Evolutionary conservation across 1,284 basidiomycete species (phyloP), one percentile per base, ranked within the genome.

Genomic region (Leccinum subspadiceum): DNA sequence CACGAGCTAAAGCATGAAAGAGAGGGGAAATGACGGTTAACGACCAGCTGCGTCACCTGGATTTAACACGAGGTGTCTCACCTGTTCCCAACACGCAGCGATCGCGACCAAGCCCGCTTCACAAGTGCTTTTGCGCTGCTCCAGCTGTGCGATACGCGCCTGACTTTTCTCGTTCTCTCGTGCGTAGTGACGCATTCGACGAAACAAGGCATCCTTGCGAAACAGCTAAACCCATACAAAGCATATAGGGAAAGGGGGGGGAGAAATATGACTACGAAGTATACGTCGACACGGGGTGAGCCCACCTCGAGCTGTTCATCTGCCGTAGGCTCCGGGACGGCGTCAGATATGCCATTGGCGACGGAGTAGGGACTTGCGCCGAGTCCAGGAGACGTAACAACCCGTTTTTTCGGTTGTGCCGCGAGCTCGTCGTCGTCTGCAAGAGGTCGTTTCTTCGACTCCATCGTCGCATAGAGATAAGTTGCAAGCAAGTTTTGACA

Each of bases 171-270:
- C 85, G 71, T 88, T 82, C 75, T 93, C 89, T 60, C 93, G 85
- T 56, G 90, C 87, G 73, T 96, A 96, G 68, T 95, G 86, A 69
- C 85, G 90, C 93, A 98, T 95, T 63, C 93, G 84, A 53, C 95
- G 83, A 74, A 88, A 96, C 56, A 98, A 90, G 48, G 95, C 95
- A 72, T 96, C 93, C 76, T 98, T 97, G 61, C 93, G 87, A 73
- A 90, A 90, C 20, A 80, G 76, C 89, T 92, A 65, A 35, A 62
- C n/a, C 24, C 53, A 66, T 48, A 55, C 37, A 39, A 54, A 48
- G 44, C 12, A 57, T 12, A 39, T 10, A 26, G 62, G 53, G 64
- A 53, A 62, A 59, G 59, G 68, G 39, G 29, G 29, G 49, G 53
- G 61, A 50, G 24, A 53, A 57, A 60, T 55, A 64, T 58, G 62